These are phyloP conservation scores for Alternaria sp. DNA, from an alignment of 2,329 filamentous ascomycete species.

Conservation along the genomic window DNA sequence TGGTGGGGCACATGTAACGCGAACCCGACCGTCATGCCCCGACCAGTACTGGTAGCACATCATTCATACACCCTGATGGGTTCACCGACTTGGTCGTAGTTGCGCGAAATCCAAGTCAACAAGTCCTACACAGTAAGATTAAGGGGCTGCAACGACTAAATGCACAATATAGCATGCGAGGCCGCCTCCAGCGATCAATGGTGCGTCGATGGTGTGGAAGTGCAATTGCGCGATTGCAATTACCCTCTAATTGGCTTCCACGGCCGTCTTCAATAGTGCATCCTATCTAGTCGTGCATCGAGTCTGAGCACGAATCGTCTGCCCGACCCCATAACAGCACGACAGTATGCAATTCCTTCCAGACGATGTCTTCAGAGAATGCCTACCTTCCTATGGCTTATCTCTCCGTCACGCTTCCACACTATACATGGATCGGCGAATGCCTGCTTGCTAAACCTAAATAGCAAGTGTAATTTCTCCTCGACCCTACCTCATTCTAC, in stretches of 20 bases:
- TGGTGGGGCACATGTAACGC: constrained; percentile 9
- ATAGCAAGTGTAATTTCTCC: not conserved
- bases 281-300: constrained; percentile 6
- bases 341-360: constrained; percentile 1
- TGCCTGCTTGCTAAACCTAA: not conserved
- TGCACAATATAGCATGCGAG: constrained; percentile 1
- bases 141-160: not conserved
- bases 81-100: not conserved
- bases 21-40: constrained; percentile 4
- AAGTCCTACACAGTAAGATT: not conserved
- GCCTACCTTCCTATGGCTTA: not conserved
- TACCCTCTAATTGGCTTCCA: constrained; percentile 4
- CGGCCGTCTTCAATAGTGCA: constrained; percentile 6
- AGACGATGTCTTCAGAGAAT: not conserved
- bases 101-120: not conserved
- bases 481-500: constrained; percentile 53
- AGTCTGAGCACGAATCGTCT: not conserved
- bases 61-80: not conserved
- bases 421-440: not conserved
- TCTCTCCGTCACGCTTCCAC: not conserved
- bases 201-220: not conserved
- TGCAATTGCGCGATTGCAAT: constrained; percentile 16
- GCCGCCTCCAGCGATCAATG: not conserved
- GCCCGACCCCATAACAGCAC: not conserved
- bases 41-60: not conserved